Base-by-base conservation (phyloP, 164 flowering plant species). In the Sextonia rubra region DNA sequence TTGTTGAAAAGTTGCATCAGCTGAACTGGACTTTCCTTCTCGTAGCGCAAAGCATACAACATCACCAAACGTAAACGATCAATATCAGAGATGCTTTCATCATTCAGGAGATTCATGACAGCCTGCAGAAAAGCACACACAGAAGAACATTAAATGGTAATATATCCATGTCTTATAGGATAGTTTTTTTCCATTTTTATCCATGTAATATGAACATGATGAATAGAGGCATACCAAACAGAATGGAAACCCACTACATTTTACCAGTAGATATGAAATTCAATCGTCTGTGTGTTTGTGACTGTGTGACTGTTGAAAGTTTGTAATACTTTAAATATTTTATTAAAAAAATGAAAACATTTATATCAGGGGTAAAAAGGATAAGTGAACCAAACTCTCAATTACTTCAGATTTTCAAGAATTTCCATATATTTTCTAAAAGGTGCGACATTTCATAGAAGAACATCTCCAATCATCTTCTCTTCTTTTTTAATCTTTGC, bases 1-100 rank as follows among this genome's bases (percentile, higher is more conserved):
- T 91, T 95, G 85, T 93, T 95, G 77, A 91, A 87, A 69, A 95
- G 90, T 86, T 95, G 98, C 99, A 95, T 95, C 84, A 95, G 79
- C 75, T 95, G 98, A 77, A 95, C 94, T 58, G 99, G 92, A 77
- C 91, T 95, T 76, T 95, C 99, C 81, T 95, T 95, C 85, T 95
- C 99, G 82, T 93, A 95, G 47, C 99, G 93, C 85, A 95, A 79
- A 73, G 98, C 98, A 84, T 93, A 95, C 82, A 95, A 60, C 98
- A 93, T 91, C 47, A 91, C 97, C 12, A 95, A 77, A 73, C 95
- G 97, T 71, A 93, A 79, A 22, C 93, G 90, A 67, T 93, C 99
- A 76, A 91, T 74, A 73, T 95, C 98, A 70, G 97, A 89, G 70
- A 93, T 74, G 77, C 85, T 87, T 68, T 93, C 98, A 85, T 93